These are phyloP conservation scores for Hypsizygus marmoreus DNA, from an alignment of 768 basidiomycete genomes.

Conservation along the genomic window DNA sequence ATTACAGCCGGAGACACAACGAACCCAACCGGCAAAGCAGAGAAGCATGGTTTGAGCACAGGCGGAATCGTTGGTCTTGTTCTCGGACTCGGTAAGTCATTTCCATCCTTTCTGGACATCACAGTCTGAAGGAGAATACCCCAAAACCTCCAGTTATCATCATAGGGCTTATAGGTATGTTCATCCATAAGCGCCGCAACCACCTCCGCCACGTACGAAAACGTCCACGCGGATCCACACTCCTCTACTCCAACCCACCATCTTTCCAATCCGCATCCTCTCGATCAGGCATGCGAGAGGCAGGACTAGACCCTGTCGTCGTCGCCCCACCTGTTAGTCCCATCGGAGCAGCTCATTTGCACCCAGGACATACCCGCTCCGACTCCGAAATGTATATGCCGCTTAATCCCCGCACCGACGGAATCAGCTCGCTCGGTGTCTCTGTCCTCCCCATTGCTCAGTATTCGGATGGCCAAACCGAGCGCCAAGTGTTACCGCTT, in stretches of 20 bases:
- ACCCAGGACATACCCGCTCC: too few relatives aligned
- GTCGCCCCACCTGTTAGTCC: background rate
- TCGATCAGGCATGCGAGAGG: slow-evolving; percentile 9
- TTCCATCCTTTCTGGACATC: background rate
- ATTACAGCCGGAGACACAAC: background rate
- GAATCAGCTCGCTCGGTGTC: background rate
- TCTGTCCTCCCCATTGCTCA: slow-evolving; percentile 1
- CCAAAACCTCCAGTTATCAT: slow-evolving; percentile 3
- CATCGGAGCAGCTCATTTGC: slow-evolving; percentile 8
- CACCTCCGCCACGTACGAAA: slow-evolving; percentile 11
- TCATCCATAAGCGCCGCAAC: slow-evolving; percentile 12
- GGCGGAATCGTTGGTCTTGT: slow-evolving; percentile 23
- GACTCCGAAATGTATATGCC: too few relatives aligned
- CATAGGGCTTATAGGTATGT: slow-evolving; percentile 9
- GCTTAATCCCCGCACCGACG: slow-evolving; percentile 4
- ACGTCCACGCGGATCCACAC: slow-evolving; percentile 17
- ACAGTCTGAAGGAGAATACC: background rate
- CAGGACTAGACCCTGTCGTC: slow-evolving; percentile 1
- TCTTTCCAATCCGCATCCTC: slow-evolving; percentile 1
- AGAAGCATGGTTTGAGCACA: slow-evolving; percentile 14
- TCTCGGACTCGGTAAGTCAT: slow-evolving; percentile 17
- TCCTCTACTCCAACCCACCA: slow-evolving; percentile 2
- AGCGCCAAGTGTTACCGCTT: background rate
- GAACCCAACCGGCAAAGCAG: background rate
- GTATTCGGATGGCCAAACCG: background rate